Base-by-base conservation (phyloP, 208 protist species). In the Herpetomonas tarakana region DNA sequence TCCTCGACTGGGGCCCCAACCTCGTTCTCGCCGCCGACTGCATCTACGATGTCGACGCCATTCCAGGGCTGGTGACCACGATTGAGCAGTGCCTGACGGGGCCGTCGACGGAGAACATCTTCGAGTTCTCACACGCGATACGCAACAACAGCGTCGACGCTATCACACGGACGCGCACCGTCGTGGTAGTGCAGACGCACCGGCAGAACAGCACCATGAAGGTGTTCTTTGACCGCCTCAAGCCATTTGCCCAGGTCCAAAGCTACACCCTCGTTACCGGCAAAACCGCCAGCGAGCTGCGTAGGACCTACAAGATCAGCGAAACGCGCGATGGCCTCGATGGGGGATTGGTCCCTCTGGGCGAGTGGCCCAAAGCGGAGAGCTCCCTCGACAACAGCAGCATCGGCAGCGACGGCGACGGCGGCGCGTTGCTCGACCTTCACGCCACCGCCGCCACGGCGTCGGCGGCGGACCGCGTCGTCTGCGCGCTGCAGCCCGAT, bases 141-240 rank as follows among this genome's bases (percentile, higher is more conserved):
- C 50, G n/a, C 26, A 52, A 9, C 54, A 6, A 16, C 47, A 52
- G 21, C 26, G 18, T 16, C 26, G 61, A 3, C 4, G 7, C 25
- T 31, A 11, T 19, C 14, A 19, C 25, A 47, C 50, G 12, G 57
- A 27, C 52, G 39, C 62, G 71, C 47, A 63, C 67, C 51, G 66
- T 77, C 62, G 68, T 94, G 52, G 81, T 94, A 14, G 87, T 94
- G 31, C 87, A 94, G 62, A 90, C 81, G 44, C 87, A 94, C 44
- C 78, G 87, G 26, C 87, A 94, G 56, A 60, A 70, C 22, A 68
- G 70, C 52, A 94, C 87, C 7, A 91, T 94, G 78, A 77, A 88
- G 65, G 44, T 50, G 9, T 91, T 94, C 38, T 94, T 94, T 59
- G 68, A 79, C 27, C 71, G 65, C 9, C 53, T 90, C 7, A 47